These are phyloP conservation scores for Nannizziopsis barbatae DNA, from an alignment of 2,329 filamentous ascomycete species.

Conservation along the genomic window DNA sequence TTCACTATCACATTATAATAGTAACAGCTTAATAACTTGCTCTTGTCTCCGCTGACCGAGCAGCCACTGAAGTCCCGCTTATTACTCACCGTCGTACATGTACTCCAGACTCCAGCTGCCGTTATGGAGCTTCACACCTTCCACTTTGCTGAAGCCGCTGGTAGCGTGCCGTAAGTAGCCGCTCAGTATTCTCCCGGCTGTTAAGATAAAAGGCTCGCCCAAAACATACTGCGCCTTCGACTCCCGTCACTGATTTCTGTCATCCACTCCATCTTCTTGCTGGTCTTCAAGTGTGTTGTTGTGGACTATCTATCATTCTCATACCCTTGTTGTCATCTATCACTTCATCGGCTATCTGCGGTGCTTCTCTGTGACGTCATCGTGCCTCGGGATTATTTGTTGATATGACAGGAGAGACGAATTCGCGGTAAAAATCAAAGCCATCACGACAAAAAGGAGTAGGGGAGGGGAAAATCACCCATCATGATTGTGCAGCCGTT, in stretches of 20 bases:
- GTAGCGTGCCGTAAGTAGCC: constrained; percentile 5
- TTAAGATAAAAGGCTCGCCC: constrained; percentile 3
- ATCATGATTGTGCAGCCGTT: constrained; percentile 14
- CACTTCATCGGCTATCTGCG: constrained; percentile 8
- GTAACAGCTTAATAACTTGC: too few relatives aligned
- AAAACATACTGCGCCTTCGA: not conserved
- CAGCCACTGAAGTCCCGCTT: too few relatives aligned
- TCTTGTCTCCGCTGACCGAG: too few relatives aligned
- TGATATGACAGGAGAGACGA: constrained; percentile 7
- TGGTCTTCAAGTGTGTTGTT: not conserved
- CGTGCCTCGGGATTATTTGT: not conserved
- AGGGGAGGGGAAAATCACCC: not conserved
- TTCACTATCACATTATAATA: too few relatives aligned
- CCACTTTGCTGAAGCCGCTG: not conserved
- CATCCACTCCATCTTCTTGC: not conserved
- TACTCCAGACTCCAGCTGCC: too few relatives aligned
- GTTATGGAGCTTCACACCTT: too few relatives aligned
- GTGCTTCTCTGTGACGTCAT: constrained; percentile 11
- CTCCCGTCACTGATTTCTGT: not conserved
- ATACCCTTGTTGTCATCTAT: not conserved
- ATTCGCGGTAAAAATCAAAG: not conserved
- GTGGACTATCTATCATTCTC: not conserved
- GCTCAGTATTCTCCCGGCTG: not conserved
- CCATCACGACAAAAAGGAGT: not conserved
- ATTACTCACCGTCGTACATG: too few relatives aligned